Evolutionary conservation across 2,329 filamentous ascomycete species (phyloP).

Genomic region (Nemania diffusa): DNA sequence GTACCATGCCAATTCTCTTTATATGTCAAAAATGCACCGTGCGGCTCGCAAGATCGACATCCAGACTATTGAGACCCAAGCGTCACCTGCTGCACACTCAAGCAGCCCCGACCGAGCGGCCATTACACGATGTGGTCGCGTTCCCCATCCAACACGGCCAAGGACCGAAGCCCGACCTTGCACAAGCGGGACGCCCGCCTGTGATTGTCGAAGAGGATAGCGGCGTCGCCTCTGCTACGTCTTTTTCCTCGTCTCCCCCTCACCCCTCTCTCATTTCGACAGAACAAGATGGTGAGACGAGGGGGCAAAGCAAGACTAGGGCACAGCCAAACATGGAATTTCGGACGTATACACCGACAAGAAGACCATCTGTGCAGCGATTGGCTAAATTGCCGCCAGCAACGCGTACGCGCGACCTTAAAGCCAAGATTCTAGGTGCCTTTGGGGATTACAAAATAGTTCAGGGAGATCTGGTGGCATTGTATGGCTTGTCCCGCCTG

Average conservation of each 20-base stretch:
- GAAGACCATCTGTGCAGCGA: background rate
- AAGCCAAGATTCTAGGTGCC: slow-evolving; percentile 40
- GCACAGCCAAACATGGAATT: background rate
- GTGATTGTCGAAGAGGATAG: background rate
- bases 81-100: slow-evolving; percentile 14
- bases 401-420: slow-evolving; percentile 28
- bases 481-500: slow-evolving; percentile 39
- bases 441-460: slow-evolving; percentile 32
- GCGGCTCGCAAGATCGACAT: slow-evolving; percentile 37
- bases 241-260: background rate
- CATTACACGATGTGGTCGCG: background rate
- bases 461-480: slow-evolving; percentile 33
- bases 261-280: too few species aligned
- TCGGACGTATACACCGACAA: slow-evolving; percentile 26
- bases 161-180: background rate
- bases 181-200: background rate
- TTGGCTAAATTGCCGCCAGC: slow-evolving; percentile 7
- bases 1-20: slow-evolving; percentile 45
- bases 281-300: background rate
- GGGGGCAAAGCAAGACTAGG: background rate
- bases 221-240: background rate
- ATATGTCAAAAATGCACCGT: slow-evolving; percentile 47
- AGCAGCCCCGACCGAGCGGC: slow-evolving; percentile 20
- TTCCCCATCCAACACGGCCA: background rate
- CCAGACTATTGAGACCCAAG: background rate